Evolutionary conservation across 495 filamentous ascomycete species (phyloP), one percentile per base, ranked within the genome.

Genomic region (Cercophora newfieldiana): DNA sequence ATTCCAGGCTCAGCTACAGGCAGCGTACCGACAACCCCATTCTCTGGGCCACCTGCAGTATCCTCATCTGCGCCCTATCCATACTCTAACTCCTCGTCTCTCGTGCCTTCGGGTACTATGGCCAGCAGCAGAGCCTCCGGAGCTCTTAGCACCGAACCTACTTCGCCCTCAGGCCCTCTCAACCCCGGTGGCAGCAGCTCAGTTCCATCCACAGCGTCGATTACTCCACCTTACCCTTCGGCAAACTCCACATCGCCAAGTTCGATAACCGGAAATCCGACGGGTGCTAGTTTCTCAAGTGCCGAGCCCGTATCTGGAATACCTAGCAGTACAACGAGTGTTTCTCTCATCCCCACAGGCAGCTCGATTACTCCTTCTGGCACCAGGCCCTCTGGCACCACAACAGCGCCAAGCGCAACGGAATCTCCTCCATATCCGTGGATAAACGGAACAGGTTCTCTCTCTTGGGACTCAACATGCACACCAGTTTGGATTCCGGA

Each of bases 381-480:
- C 12, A 16, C 37, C 12, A 14, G 37, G 37, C 18, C 37, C 12
- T 44, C 37, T 14, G 10, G 37, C 3, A 44, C 18, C 37, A 44
- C 37, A 14, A 16, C 37, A 44, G 18, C 2, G 37, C 37, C 37
- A 44, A 44, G 37, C 12, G 2, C 37, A 8, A 44, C 10, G 18
- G 12, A 8, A 14, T 21, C 50, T 2, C 50, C 50, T 24, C 54
- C 54, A 30, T 57, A 57, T 30, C 54, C 54, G 10, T 57, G 54
- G 54, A 22, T 26, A 3, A 57, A 57, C 26, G 28, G 22, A 3
- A 57, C 54, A 7, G 47, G 51, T 26, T 66, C 62, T 31, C n/a
- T 66, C 18, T 60, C 68, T 10, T 65, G 37, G 21, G 54, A 69
- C 22, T 69, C 69, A 21, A 72, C 69, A 7, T 69, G 69, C 48